Base-by-base conservation (phyloP, 78 protist species). In the Dictyostelium discoideum region DNA sequence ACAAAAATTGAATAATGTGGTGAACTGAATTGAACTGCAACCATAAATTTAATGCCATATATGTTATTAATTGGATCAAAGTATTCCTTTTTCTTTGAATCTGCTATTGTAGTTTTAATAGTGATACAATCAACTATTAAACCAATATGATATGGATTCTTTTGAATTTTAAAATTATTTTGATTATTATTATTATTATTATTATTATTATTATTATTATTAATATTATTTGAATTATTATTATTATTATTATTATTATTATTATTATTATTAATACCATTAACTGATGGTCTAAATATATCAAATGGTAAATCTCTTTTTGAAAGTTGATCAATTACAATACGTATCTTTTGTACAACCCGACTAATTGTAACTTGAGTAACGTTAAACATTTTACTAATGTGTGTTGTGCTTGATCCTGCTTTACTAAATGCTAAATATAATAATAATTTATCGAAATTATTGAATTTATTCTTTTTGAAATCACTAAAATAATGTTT, bases 361-460 rank as follows among this genome's bases (percentile, higher is more conserved):
- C 77, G 32, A 69, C 77, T 69, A 69, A 69, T 69, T 69, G 77
- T 69, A 26, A 69, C 77, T 69, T 69, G 77, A 26, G 77, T 69
- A 11, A 69, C 77, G 18, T 69, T 69, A 69, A 69, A 69, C 77
- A 69, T 69, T 69, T 69, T 69, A 11, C 77, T 69, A 11, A 69
- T 69, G 3, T 69, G 77, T 26, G 77, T 69, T 69, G 77, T 69
- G 9, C 77, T 69, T 69, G 77, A 69, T 24, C 77, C 77, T 24
- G 77, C 77, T 11, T 69, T 69, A 69, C 77, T 69, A 26, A 69
- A 69, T 69, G 77, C 77, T 29, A 69, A 69, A 69, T 69, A 69
- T 10, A 69, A 69, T 26, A 69, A 69, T 69, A 69, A 24, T 18
- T 69, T 69, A 10, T 69, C 77, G 39, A 69, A 69, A 69, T 69